A percentile compares a stretch with the other conserved stretches of the same genome.
Evolutionary conservation across 2,329 filamentous ascomycete genomes (phyloP).

Genomic region (Fusarium sp.): DNA sequence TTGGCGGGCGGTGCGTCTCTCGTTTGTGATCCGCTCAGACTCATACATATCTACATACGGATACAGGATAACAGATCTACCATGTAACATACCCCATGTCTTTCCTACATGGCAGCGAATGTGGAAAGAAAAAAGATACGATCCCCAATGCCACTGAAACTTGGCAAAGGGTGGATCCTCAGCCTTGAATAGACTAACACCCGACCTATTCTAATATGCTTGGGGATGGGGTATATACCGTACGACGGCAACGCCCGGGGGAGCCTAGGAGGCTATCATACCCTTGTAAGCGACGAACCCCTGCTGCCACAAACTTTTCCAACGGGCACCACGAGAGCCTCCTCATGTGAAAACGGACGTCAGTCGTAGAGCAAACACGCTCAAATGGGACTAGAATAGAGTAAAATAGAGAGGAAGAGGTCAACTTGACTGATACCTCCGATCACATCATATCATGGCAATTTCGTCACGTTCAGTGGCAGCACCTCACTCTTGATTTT

Average conservation of each 20-base stretch:
- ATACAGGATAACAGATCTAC: not conserved
- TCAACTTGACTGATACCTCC: not conserved
- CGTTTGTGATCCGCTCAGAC: not conserved
- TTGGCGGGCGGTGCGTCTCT: conserved; percentile 3
- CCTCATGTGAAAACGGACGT: not conserved
- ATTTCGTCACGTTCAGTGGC: not conserved
- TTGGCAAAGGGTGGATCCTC: conserved; percentile 12
- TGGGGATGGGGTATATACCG: conserved; percentile 24
- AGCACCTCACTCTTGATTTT: conserved; percentile 1
- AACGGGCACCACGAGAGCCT: conserved; percentile 3
- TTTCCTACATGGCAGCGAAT: not conserved
- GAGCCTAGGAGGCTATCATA: not conserved
- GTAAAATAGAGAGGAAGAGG: not conserved
- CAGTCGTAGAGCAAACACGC: conserved; percentile 1
- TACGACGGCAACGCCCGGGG: conserved; percentile 27
- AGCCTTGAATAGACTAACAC: conserved; percentile 8
- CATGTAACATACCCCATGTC: conserved; percentile 23
- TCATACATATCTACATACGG: not conserved
- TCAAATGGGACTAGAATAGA: not conserved
- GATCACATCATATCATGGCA: conserved; percentile 12
- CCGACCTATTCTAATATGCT: not conserved
- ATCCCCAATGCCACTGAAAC: not conserved
- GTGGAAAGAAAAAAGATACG: not conserved
- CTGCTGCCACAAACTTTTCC: conserved; percentile 27
- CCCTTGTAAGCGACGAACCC: conserved; percentile 13